phyloP scores from a whole-genome alignment of 164 flowering plant genomes.

The Warburgia ugandensis region DNA sequence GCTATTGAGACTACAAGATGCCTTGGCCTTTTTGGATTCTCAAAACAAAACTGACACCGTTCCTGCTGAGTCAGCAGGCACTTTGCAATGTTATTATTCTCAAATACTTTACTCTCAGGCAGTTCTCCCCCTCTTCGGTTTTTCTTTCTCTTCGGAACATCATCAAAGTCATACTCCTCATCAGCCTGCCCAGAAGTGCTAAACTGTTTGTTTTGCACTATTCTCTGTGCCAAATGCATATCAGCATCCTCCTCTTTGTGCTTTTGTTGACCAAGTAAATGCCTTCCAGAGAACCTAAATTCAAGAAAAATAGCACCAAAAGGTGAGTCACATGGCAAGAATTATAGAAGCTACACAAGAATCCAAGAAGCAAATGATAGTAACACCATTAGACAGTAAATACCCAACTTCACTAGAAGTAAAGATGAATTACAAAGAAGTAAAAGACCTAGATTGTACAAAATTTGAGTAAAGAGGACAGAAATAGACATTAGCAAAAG shows the following conservation, averaged over 20 bases:
- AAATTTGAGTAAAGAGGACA: too few species aligned
- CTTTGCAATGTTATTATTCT: constrained; percentile 24
- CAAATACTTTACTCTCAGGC: constrained; percentile 22
- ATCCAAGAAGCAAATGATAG: not conserved
- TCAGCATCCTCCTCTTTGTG: constrained; percentile 69
- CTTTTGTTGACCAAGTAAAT: constrained; percentile 30
- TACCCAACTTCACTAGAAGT: too few species aligned
- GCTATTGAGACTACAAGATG: constrained; percentile 84
- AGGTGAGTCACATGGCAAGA: not conserved
- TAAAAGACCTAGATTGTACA: too few species aligned
- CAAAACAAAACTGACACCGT: constrained; percentile 84
- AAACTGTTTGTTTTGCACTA: constrained; percentile 54
- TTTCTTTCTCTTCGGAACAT: constrained; percentile 45
- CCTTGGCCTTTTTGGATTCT: constrained; percentile 69
- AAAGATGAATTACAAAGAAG: too few species aligned
- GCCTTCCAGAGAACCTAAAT: constrained; percentile 31
- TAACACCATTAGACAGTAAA: too few species aligned
- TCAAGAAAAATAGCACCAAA: not conserved
- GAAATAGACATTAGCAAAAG: too few species aligned
- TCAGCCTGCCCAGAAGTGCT: constrained; percentile 55
- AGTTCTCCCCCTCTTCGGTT: constrained; percentile 29
- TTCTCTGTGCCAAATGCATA: constrained; percentile 58
- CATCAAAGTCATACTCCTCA: constrained; percentile 92
- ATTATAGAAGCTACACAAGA: not conserved
- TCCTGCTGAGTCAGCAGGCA: constrained; percentile 76